phyloP scores from a whole-genome alignment of 768 basidiomycete genomes.

The Leccinum imitatum region DNA sequence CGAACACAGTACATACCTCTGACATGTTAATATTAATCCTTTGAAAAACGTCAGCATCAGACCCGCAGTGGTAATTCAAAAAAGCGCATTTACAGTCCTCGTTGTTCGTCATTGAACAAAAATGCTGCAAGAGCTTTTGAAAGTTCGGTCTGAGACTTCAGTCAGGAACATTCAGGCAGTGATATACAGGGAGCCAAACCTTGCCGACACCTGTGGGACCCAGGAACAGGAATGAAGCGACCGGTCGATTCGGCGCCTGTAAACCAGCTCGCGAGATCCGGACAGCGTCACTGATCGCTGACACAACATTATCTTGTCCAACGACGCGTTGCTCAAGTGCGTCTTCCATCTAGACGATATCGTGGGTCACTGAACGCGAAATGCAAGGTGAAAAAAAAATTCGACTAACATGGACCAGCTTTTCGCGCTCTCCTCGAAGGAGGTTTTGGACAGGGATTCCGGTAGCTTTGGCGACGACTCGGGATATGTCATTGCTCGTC shows the following conservation, averaged over 20 bases:
- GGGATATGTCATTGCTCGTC: constrained; percentile 84
- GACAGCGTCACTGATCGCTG: constrained; percentile 85
- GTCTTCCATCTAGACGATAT: constrained; percentile 76
- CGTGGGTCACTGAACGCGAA: neutral
- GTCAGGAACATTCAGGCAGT: neutral
- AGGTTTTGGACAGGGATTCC: constrained; percentile 90
- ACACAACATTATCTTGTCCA: constrained; percentile 88
- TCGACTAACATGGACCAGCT: constrained; percentile 74
- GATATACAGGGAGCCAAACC: constrained; percentile 33
- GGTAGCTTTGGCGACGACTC: constrained; percentile 85
- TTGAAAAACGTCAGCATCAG: constrained; percentile 1
- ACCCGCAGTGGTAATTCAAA: neutral
- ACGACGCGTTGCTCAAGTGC: constrained; percentile 71
- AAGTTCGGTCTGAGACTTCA: constrained; percentile 62
- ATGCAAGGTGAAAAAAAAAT: neutral
- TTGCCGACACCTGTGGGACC: constrained; percentile 90
- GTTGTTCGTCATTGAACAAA: constrained; percentile 85
- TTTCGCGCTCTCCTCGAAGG: constrained; percentile 86
- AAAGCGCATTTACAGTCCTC: constrained; percentile 64
- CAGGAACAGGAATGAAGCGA: constrained; percentile 90
- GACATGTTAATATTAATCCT: constrained; percentile 95
- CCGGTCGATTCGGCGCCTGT: constrained; percentile 83
- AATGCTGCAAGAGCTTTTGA: constrained; percentile 87
- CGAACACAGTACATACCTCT: constrained; percentile 43
- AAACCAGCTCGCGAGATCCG: constrained; percentile 90